Base-by-base conservation (phyloP, 73 alveolate species). In the Paramecium biaurelia region DNA sequence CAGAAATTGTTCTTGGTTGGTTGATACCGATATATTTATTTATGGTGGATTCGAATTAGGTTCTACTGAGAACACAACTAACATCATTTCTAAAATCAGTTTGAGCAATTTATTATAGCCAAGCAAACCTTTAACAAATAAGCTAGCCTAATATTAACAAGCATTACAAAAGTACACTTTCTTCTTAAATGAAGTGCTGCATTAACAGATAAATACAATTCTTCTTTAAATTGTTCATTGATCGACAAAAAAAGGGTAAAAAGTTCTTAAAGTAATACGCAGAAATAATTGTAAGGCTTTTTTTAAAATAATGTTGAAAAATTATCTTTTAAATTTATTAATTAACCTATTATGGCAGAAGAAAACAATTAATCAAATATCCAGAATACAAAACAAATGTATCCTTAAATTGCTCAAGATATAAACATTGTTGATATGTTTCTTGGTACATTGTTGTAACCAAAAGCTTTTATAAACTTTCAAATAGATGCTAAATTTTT, bases 11-110 rank as follows among this genome's bases (percentile, higher is more conserved):
- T 93, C 98, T 58, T 97, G 99, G 99, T 57, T 95, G 5, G 96
- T 96, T 20, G 99, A 95, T 45, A 93, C 93, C 26, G 82, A 92
- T 20, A 96, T 97, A 34, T 97, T 92, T 85, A 95, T 97, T 41
- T 98, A 97, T 94, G 99, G 99, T 43, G 99, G 99, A 15, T 97
- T 97, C 37, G 99, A 96, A 82, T 96, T 95, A 88, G 97, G 94
- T 79, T 95, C 96, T 67, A 97, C 99, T 18, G 93, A 96, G 24
- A 96, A 96, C 43, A 98, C 99, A 7, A 97, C 96, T 45, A 95
- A 95, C 85, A 93, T 92, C 47, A 96, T 97, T 58, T 93, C 96
- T 21, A 92, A 93, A 90, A 95, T 97, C 20, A 96, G 93, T 92
- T 56, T 97, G 14, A 93, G 79, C 28, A 96, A 96, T 49, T 92